Evolutionary conservation across 2,329 filamentous ascomycete genomes (phyloP).

Genomic region (Domatiomyces globalis): DNA sequence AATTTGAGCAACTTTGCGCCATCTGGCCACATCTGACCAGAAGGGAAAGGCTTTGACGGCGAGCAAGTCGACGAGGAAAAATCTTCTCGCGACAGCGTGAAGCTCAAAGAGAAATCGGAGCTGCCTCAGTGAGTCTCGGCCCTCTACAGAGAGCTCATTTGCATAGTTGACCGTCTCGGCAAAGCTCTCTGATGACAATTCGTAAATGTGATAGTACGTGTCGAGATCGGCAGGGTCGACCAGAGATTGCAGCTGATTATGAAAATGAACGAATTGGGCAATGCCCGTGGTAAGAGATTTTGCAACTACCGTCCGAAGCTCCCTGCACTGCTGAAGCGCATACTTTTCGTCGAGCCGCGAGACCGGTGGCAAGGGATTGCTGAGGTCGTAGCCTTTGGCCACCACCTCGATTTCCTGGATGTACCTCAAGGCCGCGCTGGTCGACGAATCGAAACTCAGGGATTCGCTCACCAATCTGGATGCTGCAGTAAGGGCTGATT

Average conservation of each 20-base stretch:
- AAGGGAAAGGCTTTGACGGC: conserved; percentile 60
- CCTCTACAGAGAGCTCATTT: conserved; percentile 54
- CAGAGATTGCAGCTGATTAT: conserved; percentile 53
- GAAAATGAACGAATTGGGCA: conserved; percentile 56
- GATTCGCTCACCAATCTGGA: conserved; percentile 56
- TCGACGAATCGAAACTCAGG: conserved; percentile 67
- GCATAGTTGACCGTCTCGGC: conserved; percentile 54
- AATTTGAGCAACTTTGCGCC: conserved; percentile 56
- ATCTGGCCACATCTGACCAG: conserved; percentile 14
- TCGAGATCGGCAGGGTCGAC: conserved; percentile 71
- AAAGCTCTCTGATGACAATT: conserved; percentile 60
- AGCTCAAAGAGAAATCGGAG: conserved; percentile 71
- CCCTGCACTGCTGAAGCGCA: conserved; percentile 63
- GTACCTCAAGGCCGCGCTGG: conserved; percentile 60
- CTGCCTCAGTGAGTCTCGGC: conserved; percentile 61
- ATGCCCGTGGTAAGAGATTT: conserved; percentile 56
- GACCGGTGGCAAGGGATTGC: conserved; percentile 79
- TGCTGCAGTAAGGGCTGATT: conserved; percentile 57
- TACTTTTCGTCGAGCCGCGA: conserved; percentile 75
- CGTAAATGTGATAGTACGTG: conserved; percentile 84
- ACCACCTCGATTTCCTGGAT: conserved; percentile 94
- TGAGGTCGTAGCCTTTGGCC: conserved; percentile 77
- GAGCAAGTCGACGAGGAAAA: conserved; percentile 77
- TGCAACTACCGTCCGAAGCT: conserved; percentile 63
- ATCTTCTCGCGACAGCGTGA: conserved; percentile 65